Conservation (phyloP, 1,139 yeast species). For the Taphrina communis region DNA sequence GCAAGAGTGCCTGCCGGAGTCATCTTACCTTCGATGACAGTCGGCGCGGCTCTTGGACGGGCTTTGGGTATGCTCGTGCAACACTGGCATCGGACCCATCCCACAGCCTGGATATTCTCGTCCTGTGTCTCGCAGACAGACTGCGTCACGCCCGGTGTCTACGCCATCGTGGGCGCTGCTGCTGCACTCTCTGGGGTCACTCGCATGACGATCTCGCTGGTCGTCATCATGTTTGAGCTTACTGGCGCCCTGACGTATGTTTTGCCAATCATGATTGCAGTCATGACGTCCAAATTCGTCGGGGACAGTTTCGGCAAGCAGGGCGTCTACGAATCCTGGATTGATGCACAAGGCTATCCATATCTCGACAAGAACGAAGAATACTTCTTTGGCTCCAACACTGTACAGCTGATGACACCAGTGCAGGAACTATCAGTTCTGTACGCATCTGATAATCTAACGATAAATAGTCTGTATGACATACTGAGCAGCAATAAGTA, state of each 20-base stretch:
- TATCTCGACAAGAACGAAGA: conserved; percentile 30
- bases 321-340: conserved; percentile 41
- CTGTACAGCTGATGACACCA: conserved; percentile 3
- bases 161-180: conserved; percentile 70
- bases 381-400: conserved; percentile 1
- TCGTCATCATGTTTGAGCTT: conserved; percentile 63
- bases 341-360: conserved; percentile 25
- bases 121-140: conserved; percentile 12
- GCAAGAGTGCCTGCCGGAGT: conserved; percentile 69
- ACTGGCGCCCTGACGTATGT: conserved; percentile 68
- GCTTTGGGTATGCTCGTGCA: conserved; percentile 60
- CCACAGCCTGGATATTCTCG: conserved; percentile 55
- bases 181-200: conserved; percentile 73
- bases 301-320: conserved; percentile 41
- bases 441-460: not conserved
- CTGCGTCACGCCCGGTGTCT: conserved; percentile 46
- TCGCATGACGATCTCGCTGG: conserved; percentile 64
- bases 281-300: conserved; percentile 43
- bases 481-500: not conserved
- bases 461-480: not conserved
- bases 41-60: conserved; percentile 70
- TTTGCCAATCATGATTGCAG: conserved; percentile 42
- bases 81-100: conserved; percentile 51
- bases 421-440: conserved; percentile 1
- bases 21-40: conserved; percentile 72